Percentiles rank a stretch among this genome's conserved stretches.
phyloP scores from a whole-genome alignment of 805 yeast genomes.

The Hanseniaspora nectarophila region DNA sequence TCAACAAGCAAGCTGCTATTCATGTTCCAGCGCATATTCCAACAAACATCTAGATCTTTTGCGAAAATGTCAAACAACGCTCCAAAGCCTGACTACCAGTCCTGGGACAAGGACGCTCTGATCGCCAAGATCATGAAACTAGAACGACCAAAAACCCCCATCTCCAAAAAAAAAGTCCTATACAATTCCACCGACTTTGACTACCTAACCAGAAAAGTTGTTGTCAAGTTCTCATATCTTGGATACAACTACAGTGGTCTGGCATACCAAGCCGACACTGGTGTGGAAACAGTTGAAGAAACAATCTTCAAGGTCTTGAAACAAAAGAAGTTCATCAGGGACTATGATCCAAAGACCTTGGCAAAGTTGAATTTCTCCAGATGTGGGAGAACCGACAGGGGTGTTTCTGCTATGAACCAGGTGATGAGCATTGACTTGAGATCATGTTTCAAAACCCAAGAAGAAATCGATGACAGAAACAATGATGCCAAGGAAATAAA shows the following conservation, averaged over 20 bases:
- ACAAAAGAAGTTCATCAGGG: conserved; percentile 54
- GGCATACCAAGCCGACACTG: conserved; percentile 65
- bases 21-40: too few relatives aligned
- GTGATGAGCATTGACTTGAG: conserved; percentile 73
- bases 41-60: too few relatives aligned
- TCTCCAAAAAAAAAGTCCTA: conserved; percentile 10
- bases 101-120: conserved; percentile 58
- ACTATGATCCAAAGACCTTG: conserved; percentile 29
- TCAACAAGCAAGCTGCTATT: too few relatives aligned
- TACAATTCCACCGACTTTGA: conserved; percentile 41
- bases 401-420: conserved; percentile 96
- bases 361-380: conserved; percentile 47
- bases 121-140: conserved; percentile 45
- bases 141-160: conserved; percentile 29
- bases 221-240: conserved; percentile 69
- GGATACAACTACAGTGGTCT: conserved; percentile 95
- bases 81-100: conserved; percentile 32
- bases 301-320: conserved; percentile 59
- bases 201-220: conserved; percentile 60
- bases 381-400: conserved; percentile 90
- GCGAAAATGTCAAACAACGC: not conserved
- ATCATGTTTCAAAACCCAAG: conserved; percentile 44
- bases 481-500: conserved; percentile 62
- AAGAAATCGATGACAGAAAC: conserved; percentile 45
- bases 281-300: conserved; percentile 78